Percentiles rank a stretch among this genome's conserved stretches.
These are phyloP conservation scores for Cyberlindnera xylosilytica DNA, from an alignment of 805 yeast species.

Conservation along the genomic window DNA sequence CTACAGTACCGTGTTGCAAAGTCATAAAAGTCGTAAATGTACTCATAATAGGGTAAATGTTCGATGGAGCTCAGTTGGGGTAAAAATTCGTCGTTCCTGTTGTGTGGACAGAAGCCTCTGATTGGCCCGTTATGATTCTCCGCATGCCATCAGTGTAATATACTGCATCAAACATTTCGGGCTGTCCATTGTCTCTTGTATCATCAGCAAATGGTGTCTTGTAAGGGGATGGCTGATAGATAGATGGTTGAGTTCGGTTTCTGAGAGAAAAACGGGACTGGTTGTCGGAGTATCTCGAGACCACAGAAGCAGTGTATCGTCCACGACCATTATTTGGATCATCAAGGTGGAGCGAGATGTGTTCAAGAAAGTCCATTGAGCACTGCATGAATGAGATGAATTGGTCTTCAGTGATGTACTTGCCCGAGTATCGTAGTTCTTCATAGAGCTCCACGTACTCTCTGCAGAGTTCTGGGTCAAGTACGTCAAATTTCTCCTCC, in stretches of 20 bases:
- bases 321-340: conserved; percentile 1
- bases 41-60: too few species aligned
- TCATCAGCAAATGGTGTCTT: neutral
- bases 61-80: conserved; percentile 4
- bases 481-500: conserved; percentile 22
- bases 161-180: neutral
- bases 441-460: conserved; percentile 59
- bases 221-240: neutral
- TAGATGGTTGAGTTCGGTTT: conserved; percentile 1
- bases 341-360: conserved; percentile 7
- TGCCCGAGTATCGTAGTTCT: conserved; percentile 61
- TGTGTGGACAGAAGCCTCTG: conserved; percentile 9
- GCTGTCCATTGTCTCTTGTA: too few species aligned
- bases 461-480: conserved; percentile 18
- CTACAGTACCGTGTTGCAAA: too few species aligned
- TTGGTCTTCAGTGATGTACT: conserved; percentile 53
- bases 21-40: too few species aligned
- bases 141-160: neutral
- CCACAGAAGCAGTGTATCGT: conserved; percentile 5
- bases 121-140: neutral
- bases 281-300: conserved; percentile 8
- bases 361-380: conserved; percentile 33
- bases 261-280: conserved; percentile 9
- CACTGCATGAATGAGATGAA: conserved; percentile 57
- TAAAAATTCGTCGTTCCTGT: conserved; percentile 17